Evolutionary conservation across 306 rosid species (phyloP), one percentile per base, ranked within the genome.

Genomic region (Vicia faba): DNA sequence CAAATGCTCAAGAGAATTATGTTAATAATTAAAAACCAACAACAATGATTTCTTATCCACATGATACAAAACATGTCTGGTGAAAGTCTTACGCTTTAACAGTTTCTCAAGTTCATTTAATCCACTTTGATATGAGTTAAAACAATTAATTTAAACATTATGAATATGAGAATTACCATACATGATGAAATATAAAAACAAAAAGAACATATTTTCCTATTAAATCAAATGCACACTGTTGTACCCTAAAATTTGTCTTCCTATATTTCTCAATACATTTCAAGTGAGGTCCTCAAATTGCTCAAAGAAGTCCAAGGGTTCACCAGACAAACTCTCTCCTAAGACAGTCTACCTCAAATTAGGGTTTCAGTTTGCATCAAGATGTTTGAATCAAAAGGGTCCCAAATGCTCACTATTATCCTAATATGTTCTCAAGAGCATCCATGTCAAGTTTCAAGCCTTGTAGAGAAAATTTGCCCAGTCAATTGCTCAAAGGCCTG

Each of bases 21-120:
- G 29, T 58, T 57, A 58, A 51, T 33, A 67, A 36, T 2, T 23
- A 23, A 65, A 48, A 11, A 72, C 38, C 33, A 44, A 78, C 74
- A 57, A 33, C 38, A 57, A 74, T 19, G 26, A 35, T 40, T 73
- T 70, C 66, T 40, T 74, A 41, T 16, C 33, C 61, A 76, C 49
- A 62, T 20, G 57, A 64, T 48, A 44, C 2, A 71, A 66, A 74
- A 67, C 89, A 64, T 79, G 76, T 97, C 96, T 93, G 68, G 91
- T 80, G 70, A 89, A 90, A 50, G 97, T 90, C 82, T 90, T 93
- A 79, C 86, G 91, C 85, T 81, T 84, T 71, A 93, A 73, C 45
- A 93, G 77, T 68, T 88, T 81, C 83, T 93, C 96, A 48, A 93
- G 91, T 60, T 86, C 91, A 25, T 81, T 77, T 59, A 88, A 76